These are phyloP conservation scores for Clathrus columnatus DNA, from an alignment of 768 basidiomycete genomes.

Conservation along the genomic window DNA sequence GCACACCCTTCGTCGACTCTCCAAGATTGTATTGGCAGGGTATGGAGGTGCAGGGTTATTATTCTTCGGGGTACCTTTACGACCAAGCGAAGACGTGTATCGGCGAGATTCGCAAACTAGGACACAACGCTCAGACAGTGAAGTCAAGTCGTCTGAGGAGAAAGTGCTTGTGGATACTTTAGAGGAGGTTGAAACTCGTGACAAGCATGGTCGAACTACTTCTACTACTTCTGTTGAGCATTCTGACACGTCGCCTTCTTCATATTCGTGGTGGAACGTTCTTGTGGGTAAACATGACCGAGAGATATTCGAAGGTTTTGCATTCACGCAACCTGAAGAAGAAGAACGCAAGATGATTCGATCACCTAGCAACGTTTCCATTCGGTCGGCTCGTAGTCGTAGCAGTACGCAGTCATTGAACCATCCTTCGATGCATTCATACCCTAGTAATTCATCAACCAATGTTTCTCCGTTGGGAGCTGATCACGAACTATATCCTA, in stretches of 20 bases:
- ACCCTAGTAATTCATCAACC: no score
- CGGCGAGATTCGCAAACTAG: conserved; percentile 19
- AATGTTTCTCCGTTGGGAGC: no score
- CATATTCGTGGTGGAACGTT: conserved; percentile 80
- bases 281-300: conserved; percentile 72
- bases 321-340: conserved; percentile 12
- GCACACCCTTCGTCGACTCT: conserved; percentile 63
- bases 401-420: background rate
- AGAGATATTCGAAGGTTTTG: conserved; percentile 71
- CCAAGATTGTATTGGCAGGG: conserved; percentile 76
- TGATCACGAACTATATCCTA: no score
- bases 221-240: no score
- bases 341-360: background rate
- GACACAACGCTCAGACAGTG: conserved; percentile 16
- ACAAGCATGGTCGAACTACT: no score
- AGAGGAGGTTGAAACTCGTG: conserved; percentile 62
- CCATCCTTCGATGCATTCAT: background rate
- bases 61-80: conserved; percentile 62
- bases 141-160: conserved; percentile 38
- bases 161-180: conserved; percentile 55
- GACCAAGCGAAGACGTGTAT: conserved; percentile 14
- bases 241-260: background rate
- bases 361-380: background rate
- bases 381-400: background rate
- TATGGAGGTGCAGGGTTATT: conserved; percentile 76